Evolutionary conservation across 2,329 filamentous ascomycete species (phyloP).

Genomic region (Neonectria neomacrospora): DNA sequence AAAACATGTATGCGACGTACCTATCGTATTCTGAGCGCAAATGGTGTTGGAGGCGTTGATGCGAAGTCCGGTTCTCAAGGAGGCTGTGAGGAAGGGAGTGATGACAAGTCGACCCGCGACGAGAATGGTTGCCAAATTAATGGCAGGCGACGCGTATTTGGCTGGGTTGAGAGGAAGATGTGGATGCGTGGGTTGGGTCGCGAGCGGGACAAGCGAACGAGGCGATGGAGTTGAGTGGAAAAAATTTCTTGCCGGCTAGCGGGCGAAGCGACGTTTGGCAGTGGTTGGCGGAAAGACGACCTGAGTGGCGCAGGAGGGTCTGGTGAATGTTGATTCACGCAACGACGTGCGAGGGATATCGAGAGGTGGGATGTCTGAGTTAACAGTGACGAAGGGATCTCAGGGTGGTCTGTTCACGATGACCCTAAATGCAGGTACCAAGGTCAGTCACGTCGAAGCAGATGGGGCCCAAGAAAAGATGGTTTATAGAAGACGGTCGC

Average conservation of each 20-base stretch:
- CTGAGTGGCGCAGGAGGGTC: constrained; percentile 20
- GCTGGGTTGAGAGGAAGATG: constrained; percentile 20
- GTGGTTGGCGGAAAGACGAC: constrained; percentile 16
- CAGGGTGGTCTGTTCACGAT: constrained; percentile 46
- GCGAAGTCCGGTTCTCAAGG: constrained; percentile 31
- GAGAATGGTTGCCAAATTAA: constrained; percentile 29
- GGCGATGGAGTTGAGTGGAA: constrained; percentile 2
- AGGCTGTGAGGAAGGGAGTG: constrained; percentile 24
- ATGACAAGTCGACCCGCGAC: constrained; percentile 43
- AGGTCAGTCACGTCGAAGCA: constrained; percentile 39
- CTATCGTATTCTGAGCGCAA: constrained; percentile 4
- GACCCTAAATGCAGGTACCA: constrained; percentile 46
- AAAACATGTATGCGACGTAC: constrained; percentile 13
- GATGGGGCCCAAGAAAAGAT: constrained; percentile 27
- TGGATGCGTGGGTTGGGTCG: constrained; percentile 6
- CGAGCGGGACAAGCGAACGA: constrained; percentile 8
- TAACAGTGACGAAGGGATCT: constrained; percentile 40
- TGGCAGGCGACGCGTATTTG: constrained; percentile 25
- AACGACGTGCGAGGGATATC: constrained; percentile 19
- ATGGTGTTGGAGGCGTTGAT: background rate
- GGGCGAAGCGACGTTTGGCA: constrained; percentile 31
- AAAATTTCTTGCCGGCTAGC: constrained; percentile 30
- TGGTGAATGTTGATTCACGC: constrained; percentile 31
- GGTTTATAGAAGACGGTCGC: constrained; percentile 5
- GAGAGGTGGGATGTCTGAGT: constrained; percentile 38